A percentile compares a stretch with the other conserved stretches of the same genome.
phyloP scores from a whole-genome alignment of 2,329 filamentous ascomycete genomes.

The Zalaria obscura region DNA sequence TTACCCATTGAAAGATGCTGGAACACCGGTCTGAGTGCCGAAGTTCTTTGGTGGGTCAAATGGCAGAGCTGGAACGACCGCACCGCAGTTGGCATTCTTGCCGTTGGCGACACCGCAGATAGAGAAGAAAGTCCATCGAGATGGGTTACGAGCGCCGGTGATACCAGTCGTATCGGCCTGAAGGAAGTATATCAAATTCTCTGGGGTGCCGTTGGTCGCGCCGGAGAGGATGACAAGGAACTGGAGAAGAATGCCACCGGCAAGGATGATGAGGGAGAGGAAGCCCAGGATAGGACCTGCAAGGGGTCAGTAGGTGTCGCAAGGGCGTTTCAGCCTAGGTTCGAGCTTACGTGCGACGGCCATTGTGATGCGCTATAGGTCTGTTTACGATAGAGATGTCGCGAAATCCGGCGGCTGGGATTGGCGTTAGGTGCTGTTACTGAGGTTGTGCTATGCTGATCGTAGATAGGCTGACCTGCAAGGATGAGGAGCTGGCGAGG shows the following conservation, averaged over 20 bases:
- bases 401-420: not conserved
- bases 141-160: conserved; percentile 43
- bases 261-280: conserved; percentile 46
- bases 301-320: not conserved
- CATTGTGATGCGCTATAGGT: conserved; percentile 2
- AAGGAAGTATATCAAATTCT: conserved; percentile 75
- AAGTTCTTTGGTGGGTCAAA: conserved; percentile 53
- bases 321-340: not conserved
- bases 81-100: conserved; percentile 48
- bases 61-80: conserved; percentile 45
- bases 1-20: conserved; percentile 36
- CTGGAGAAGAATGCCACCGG: conserved; percentile 47
- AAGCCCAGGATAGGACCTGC: conserved; percentile 42
- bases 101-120: conserved; percentile 50
- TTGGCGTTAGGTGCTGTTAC: not conserved
- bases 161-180: conserved; percentile 56
- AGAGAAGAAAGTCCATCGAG: conserved; percentile 87
- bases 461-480: not conserved
- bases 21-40: conserved; percentile 38
- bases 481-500: not conserved
- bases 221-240: conserved; percentile 54
- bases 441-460: too few species aligned
- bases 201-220: conserved; percentile 34
- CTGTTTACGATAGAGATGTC: not conserved
- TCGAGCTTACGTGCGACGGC: conserved; percentile 6